A percentile compares a stretch with the other conserved stretches of the same genome.
Evolutionary conservation across 495 filamentous ascomycete genomes (phyloP).

Genomic region (Hapsidospora chrysogenum): DNA sequence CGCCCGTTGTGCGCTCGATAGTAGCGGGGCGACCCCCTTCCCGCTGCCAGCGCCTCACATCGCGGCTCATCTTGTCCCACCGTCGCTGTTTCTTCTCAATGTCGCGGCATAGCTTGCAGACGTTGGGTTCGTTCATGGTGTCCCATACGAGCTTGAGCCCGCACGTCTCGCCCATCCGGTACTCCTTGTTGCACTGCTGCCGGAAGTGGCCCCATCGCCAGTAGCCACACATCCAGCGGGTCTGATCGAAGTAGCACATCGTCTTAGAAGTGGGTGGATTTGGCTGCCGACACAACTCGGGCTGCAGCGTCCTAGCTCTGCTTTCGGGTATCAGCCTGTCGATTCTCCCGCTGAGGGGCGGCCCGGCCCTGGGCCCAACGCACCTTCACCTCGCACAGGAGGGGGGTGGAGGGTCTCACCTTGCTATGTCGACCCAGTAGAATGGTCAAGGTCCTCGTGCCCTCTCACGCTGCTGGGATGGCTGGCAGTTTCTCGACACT

Average conservation of each 20-base stretch:
- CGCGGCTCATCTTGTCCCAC: conserved; percentile 54
- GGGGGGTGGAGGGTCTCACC: too few species aligned
- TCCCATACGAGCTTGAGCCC: conserved; percentile 81
- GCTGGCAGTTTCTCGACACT: too few species aligned
- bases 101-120: conserved; percentile 81
- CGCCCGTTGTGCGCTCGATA: conserved; percentile 56
- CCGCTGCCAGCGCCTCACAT: conserved; percentile 64
- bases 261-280: too few species aligned
- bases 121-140: conserved; percentile 37
- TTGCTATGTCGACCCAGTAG: too few species aligned
- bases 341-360: too few species aligned
- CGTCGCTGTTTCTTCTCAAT: conserved; percentile 76
- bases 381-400: too few species aligned
- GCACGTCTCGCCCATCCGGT: conserved; percentile 95
- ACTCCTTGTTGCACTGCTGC: conserved; percentile 88
- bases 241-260: conserved; percentile 53
- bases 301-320: too few species aligned
- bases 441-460: too few species aligned
- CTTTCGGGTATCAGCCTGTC: too few species aligned
- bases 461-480: too few species aligned
- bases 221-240: conserved; percentile 57
- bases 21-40: conserved; percentile 62
- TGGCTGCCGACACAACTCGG: too few species aligned
- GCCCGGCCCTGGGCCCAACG: too few species aligned
- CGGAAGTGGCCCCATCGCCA: conserved; percentile 95